These are phyloP conservation scores for Pisolithus orientalis DNA, from an alignment of 768 basidiomycete species.

Conservation along the genomic window DNA sequence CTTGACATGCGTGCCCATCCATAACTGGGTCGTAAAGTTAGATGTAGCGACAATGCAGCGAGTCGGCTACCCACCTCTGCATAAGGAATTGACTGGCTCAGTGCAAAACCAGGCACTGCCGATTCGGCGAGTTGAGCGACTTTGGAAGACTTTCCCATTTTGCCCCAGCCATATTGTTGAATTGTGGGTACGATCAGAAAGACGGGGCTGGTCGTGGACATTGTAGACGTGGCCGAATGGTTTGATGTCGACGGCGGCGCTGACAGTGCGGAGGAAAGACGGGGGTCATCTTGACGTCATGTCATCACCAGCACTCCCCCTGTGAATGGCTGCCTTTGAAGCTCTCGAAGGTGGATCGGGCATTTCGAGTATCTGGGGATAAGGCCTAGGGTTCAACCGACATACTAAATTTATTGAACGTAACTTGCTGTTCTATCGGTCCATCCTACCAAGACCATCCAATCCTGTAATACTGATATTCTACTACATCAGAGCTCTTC, in stretches of 20 bases:
- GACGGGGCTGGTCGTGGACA: conserved; percentile 33
- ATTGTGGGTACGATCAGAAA: conserved; percentile 81
- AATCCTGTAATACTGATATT: conserved; percentile 68
- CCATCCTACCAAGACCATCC: conserved; percentile 44
- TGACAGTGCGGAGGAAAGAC: too few species aligned
- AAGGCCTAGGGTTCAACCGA: too few species aligned
- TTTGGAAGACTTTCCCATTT: conserved; percentile 69
- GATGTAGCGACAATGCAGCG: neutral
- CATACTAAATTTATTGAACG: too few species aligned
- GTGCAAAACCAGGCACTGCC: conserved; percentile 53
- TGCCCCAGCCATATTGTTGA: conserved; percentile 96
- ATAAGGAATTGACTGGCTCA: conserved; percentile 74
- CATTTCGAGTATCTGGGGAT: too few species aligned
- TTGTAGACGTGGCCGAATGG: conserved; percentile 4
- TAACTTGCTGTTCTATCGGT: too few species aligned
- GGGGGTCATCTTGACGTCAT: too few species aligned
- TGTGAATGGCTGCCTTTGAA: too few species aligned
- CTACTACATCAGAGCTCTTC: conserved; percentile 42
- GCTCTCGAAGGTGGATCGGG: too few species aligned
- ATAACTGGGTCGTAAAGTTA: conserved; percentile 50
- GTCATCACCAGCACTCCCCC: too few species aligned
- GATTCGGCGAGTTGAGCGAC: conserved; percentile 81
- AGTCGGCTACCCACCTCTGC: conserved; percentile 69
- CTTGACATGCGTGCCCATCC: conserved; percentile 97
- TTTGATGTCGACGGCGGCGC: too few species aligned